Evolutionary conservation across 495 filamentous ascomycete genomes (phyloP).

Genomic region (Aspergillus cavernicola): DNA sequence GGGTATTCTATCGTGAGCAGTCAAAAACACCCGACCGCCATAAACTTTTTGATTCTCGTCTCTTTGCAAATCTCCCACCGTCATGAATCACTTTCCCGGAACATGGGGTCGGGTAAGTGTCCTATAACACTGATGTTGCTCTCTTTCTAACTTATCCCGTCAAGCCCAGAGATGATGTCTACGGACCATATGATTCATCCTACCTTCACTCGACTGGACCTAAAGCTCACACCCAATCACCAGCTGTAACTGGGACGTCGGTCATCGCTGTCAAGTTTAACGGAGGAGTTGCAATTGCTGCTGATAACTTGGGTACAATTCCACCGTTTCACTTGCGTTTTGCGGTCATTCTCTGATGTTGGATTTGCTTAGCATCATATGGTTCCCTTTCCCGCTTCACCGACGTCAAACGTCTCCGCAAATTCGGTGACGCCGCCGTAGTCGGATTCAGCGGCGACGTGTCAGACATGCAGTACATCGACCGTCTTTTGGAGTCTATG

Average conservation of each 20-base stretch:
- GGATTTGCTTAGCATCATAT: slow-evolving; percentile 70
- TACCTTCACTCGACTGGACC: slow-evolving; percentile 70
- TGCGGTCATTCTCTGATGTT: background rate
- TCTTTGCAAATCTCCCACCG: slow-evolving; percentile 14
- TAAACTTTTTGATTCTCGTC: background rate
- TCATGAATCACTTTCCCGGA: slow-evolving; percentile 94
- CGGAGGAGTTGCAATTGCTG: slow-evolving; percentile 91
- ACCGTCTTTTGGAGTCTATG: slow-evolving; percentile 81
- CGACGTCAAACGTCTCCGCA: slow-evolving; percentile 83
- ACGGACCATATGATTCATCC: slow-evolving; percentile 85
- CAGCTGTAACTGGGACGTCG: slow-evolving; percentile 93
- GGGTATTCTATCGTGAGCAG: background rate
- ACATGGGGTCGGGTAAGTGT: slow-evolving; percentile 88
- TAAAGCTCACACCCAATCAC: slow-evolving; percentile 81
- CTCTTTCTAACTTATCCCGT: slow-evolving; percentile 26
- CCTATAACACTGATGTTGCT: slow-evolving; percentile 4
- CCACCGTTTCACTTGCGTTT: background rate
- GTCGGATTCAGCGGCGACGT: slow-evolving; percentile 92
- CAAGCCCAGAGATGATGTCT: slow-evolving; percentile 92
- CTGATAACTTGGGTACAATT: slow-evolving; percentile 84
- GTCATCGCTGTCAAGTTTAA: slow-evolving; percentile 93
- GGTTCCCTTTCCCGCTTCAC: slow-evolving; percentile 95
- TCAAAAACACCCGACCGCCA: background rate
- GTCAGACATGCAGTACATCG: slow-evolving; percentile 96
- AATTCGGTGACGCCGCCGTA: slow-evolving; percentile 68